Base-by-base conservation (phyloP, 208 protist species). In the Acanthamoeba comandoni region DNA sequence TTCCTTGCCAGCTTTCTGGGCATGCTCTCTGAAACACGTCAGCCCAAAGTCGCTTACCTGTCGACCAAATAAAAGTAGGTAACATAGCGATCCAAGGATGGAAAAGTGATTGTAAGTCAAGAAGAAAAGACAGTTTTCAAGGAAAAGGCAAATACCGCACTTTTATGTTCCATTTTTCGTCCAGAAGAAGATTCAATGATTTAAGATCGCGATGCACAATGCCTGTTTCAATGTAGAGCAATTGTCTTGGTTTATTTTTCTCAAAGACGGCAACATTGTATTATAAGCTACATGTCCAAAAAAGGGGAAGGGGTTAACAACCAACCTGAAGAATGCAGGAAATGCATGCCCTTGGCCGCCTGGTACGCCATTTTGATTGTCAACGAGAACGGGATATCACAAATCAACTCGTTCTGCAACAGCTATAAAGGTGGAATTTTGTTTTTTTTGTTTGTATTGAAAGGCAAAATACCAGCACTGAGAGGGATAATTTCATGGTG, bases 191-290 rank as follows among this genome's bases (percentile, higher is more conserved):
- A 31, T 86, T 86, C 8, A 86, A 48, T 11, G 77, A 86, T 48
- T 86, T 86, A 58, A 86, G 77, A 24, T 86, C 77, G 22, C 77
- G 49, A 26, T 86, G 77, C 9, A 86, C 77, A 58, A 86, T 86
- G 22, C 24, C 24, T 19, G 55, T 15, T n/a, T 62, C 19, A n/a
- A n/a, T n/a, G n/a, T n/a, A n/a, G n/a, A n/a, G n/a, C n/a, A n/a
- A n/a, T n/a, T n/a, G n/a, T n/a, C n/a, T n/a, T n/a, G n/a, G n/a
- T n/a, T n/a, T n/a, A n/a, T n/a, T n/a, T n/a, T n/a, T n/a, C n/a
- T n/a, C 35, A 43, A 43, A 43, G 35, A 5, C 35, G 2, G 5
- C 5, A 5, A 5, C 35, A 1, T 43, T 43, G 35, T 43, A 43
- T 43, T 43, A 43, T n/a, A 5, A 43, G 35, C 35, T 43, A n/a